Evolutionary conservation across 2,329 filamentous ascomycete genomes (phyloP), one percentile per base, ranked within the genome.

Genomic region (Pseudogymnoascus sp.): DNA sequence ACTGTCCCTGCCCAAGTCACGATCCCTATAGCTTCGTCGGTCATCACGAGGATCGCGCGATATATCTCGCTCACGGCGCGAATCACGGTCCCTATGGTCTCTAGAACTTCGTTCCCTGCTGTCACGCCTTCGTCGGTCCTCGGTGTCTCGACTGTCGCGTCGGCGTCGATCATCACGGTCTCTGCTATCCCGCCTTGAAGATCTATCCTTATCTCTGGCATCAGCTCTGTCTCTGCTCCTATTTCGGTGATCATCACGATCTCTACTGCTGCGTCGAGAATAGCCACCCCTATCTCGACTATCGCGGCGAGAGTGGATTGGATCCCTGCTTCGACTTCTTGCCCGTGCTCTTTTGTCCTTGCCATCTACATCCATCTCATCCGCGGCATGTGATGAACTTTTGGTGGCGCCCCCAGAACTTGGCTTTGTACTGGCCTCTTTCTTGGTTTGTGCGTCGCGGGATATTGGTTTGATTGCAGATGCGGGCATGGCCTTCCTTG

Each of bases 381-480:
- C 59, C 8, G 34, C 21, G 8, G 21, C 38, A 25, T 16, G 34
- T 14, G 34, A 38, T 44, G 34, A 60, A 60, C 36, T 31, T 60
- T 60, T 60, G 12, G 59, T 34, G 18, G 50, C 50, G 23, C 28
- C 37, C 14, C 23, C 11, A 36, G 42, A n/a, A 23, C 60, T 25
- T 23, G 38, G 14, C 28, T 62, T 53, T 23, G 37, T 23, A 14
- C 4, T 46, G 4, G 14, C 23, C 21, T 60, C 59, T 60, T 42
- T 62, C 61, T 69, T 73, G 5, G 65, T 25, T 21, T 67, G 64
- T 1, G 69, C 68, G 60, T 71, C 71, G 62, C 68, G 65, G 44
- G 69, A 69, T 18, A 73, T 72, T 4, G 73, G 72, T 14, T 69
- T 70, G 62, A 74, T 74, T 11, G 72, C 73, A 8, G 72, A 74